Evolutionary conservation across 2,329 filamentous ascomycete species (phyloP).

Genomic region (Fusarium tricinctum): DNA sequence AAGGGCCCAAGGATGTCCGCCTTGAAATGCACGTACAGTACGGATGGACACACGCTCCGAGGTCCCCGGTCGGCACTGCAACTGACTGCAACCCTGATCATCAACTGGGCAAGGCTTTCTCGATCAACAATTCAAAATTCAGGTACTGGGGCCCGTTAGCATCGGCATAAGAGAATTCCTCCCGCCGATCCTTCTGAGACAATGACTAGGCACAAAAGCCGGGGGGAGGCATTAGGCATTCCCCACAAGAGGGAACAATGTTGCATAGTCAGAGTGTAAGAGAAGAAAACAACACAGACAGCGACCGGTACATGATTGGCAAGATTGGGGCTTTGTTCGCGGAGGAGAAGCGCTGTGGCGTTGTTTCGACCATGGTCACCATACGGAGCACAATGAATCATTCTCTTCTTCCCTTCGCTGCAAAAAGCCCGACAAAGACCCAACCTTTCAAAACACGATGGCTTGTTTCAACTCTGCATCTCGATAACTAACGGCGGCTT

Average conservation of each 20-base stretch:
- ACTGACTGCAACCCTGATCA: constrained; percentile 5
- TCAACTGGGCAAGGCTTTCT: background rate
- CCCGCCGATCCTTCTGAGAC: constrained; percentile 8
- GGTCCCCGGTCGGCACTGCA: background rate
- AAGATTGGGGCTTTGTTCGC: constrained; percentile 18
- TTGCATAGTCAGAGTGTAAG: background rate
- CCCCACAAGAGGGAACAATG: background rate
- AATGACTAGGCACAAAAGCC: background rate
- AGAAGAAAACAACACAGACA: background rate
- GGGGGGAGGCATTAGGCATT: background rate
- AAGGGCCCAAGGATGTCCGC: background rate
- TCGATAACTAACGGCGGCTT: background rate
- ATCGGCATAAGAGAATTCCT: constrained; percentile 3
- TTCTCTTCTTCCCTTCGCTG: background rate
- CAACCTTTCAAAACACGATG: constrained; percentile 24
- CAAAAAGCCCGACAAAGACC: constrained; percentile 17
- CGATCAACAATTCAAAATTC: background rate
- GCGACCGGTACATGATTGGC: background rate
- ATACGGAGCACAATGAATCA: background rate
- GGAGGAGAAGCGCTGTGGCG: constrained; percentile 35
- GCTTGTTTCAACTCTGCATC: constrained; percentile 27
- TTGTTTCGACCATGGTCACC: constrained; percentile 18
- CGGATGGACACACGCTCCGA: no score
- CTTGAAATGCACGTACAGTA: constrained; percentile 10
- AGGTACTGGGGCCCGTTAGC: background rate